Percentiles rank a stretch among this genome's conserved stretches.
Evolutionary conservation across 331 rosid species (phyloP).

Genomic region (Cydonia oblonga): DNA sequence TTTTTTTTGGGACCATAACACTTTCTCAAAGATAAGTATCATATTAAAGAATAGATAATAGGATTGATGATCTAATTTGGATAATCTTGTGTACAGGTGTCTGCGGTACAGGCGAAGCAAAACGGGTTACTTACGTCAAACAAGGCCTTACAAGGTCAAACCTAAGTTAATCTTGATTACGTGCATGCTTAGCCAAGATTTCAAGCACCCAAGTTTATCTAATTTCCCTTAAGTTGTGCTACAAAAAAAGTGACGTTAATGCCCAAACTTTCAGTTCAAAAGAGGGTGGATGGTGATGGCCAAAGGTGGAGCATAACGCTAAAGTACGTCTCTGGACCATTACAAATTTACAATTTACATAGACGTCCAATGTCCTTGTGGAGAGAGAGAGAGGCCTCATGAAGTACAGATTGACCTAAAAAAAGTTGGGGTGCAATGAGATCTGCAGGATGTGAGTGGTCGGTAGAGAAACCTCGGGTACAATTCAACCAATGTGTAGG

Average conservation of each 20-base stretch:
- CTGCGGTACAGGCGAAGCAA: neutral
- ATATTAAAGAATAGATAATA: neutral
- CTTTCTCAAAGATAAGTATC: neutral
- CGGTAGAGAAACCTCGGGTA: neutral
- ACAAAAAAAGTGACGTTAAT: neutral
- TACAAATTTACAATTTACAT: neutral
- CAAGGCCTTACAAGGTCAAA: neutral
- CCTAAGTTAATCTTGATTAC: neutral
- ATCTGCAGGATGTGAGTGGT: neutral
- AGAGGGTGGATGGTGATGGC: neutral
- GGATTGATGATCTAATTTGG: neutral
- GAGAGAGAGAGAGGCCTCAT: neutral
- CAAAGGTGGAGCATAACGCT: slow-evolving; percentile 1
- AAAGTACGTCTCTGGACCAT: neutral
- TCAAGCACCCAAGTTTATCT: neutral
- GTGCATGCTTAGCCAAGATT: neutral
- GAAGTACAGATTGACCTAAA: neutral
- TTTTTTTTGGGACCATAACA: no score
- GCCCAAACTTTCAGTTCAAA: neutral
- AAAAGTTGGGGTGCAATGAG: neutral
- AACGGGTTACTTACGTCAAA: neutral
- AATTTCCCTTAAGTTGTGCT: neutral
- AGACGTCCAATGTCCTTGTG: neutral
- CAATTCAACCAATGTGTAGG: neutral
- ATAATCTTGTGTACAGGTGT: slow-evolving; percentile 1